phyloP scores from a whole-genome alignment of 139 green algal species.

The Chlamydomonas sp. region DNA sequence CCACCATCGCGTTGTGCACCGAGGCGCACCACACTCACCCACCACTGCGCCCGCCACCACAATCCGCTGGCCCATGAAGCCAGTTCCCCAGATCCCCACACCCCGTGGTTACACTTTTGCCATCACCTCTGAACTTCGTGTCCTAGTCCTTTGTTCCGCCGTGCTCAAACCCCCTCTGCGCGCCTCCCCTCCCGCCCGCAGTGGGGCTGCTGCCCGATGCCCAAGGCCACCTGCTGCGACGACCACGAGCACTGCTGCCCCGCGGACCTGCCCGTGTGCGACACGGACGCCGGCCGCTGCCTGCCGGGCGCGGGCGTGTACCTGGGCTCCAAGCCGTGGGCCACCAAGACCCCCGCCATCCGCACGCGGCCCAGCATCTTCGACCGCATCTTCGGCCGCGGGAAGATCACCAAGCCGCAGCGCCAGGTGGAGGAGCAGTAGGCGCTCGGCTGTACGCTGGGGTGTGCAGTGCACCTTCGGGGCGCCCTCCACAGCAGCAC shows the following conservation, averaged over 20 bases:
- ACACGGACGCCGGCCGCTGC: constrained; percentile 79
- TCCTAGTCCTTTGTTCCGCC: constrained; percentile 43
- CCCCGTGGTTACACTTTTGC: background rate
- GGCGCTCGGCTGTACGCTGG: too few species aligned
- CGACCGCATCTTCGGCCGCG: constrained; percentile 35
- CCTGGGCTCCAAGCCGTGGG: constrained; percentile 48
- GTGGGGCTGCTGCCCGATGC: constrained; percentile 95
- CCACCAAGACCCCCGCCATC: constrained; percentile 51
- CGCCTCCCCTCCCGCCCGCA: background rate
- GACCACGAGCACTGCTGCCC: constrained; percentile 97
- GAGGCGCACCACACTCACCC: too few species aligned
- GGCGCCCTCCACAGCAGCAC: too few species aligned
- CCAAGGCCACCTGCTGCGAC: constrained; percentile 90
- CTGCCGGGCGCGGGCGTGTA: constrained; percentile 41
- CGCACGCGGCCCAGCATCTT: background rate
- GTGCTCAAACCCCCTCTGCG: background rate
- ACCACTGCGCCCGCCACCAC: too few species aligned
- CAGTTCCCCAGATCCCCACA: too few species aligned
- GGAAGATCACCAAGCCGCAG: background rate
- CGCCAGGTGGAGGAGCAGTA: background rate
- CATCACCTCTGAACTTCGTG: background rate
- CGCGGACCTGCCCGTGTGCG: constrained; percentile 86
- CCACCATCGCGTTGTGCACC: too few species aligned
- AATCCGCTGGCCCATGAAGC: too few species aligned
- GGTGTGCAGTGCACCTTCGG: too few species aligned